phyloP scores from a whole-genome alignment of 2,329 filamentous ascomycete species.

The Trichoderma endophyticum region DNA sequence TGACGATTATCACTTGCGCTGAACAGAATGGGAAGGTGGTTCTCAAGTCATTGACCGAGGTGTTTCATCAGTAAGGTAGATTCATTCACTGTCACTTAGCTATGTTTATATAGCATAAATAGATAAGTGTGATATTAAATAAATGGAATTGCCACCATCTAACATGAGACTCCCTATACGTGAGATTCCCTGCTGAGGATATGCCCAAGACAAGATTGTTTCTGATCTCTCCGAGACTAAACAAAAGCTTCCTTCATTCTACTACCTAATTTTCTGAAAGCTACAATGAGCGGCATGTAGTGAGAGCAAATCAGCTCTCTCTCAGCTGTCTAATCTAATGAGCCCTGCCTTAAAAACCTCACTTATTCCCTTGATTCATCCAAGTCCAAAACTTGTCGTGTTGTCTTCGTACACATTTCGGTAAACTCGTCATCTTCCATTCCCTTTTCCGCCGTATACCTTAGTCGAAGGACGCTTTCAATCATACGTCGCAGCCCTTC shows the following conservation, averaged over 20 bases:
- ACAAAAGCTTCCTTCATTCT: too few species aligned
- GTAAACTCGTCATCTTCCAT: background rate
- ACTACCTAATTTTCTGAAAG: background rate
- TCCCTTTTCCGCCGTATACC: background rate
- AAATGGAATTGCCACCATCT: fast-evolving
- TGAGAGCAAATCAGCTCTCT: background rate
- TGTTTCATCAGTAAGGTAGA: background rate
- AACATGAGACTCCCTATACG: background rate
- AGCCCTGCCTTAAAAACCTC: background rate
- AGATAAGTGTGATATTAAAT: too few species aligned
- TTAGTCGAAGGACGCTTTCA: background rate
- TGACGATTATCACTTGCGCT: background rate
- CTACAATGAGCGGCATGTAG: background rate
- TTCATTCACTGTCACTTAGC: too few species aligned
- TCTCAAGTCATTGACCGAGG: background rate
- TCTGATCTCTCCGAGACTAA: too few species aligned
- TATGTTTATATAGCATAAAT: too few species aligned
- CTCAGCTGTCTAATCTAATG: too few species aligned
- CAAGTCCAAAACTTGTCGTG: background rate
- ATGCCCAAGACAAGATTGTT: background rate
- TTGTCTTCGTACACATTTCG: background rate
- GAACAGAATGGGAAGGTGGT: background rate
- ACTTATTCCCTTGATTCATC: background rate
- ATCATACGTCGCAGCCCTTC: background rate
- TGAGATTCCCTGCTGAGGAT: background rate